Conservation (phyloP, 495 filamentous ascomycete species). For the Aspergillus steynii region DNA sequence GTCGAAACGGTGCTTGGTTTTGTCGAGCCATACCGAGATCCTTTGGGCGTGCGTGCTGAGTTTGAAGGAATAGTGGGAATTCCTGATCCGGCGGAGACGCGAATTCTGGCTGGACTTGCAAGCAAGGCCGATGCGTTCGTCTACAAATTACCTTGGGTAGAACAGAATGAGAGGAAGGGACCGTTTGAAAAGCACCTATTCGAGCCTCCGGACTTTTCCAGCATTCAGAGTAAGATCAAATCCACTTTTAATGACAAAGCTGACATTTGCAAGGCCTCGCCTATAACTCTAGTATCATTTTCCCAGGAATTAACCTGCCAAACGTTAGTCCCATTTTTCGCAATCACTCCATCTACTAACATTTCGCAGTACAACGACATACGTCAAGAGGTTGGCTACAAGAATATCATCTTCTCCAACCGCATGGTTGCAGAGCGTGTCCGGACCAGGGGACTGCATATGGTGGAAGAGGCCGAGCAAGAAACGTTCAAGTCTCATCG, state of each 20-base stretch:
- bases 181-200: conserved; percentile 44
- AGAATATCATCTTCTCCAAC: conserved; percentile 51
- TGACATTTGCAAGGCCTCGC: conserved; percentile 32
- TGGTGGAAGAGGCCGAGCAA: conserved; percentile 37
- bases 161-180: conserved; percentile 38
- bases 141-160: conserved; percentile 36
- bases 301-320: conserved; percentile 36
- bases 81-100: conserved; percentile 38
- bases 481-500: conserved; percentile 37
- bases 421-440: conserved; percentile 41
- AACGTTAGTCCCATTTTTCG: conserved; percentile 31
- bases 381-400: conserved; percentile 44
- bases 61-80: conserved; percentile 49
- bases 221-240: conserved; percentile 33
- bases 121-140: conserved; percentile 36
- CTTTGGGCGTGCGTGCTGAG: conserved; percentile 43
- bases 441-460: conserved; percentile 31
- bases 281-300: conserved; percentile 47
- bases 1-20: conserved; percentile 51
- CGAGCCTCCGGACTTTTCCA: conserved; percentile 43
- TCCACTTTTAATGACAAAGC: not conserved
- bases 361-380: conserved; percentile 47
- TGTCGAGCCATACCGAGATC: conserved; percentile 52
- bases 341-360: not conserved
- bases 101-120: conserved; percentile 30